Evolutionary conservation across 257 asterid genomes (phyloP).

Genomic region (Ilex aquifolium): DNA sequence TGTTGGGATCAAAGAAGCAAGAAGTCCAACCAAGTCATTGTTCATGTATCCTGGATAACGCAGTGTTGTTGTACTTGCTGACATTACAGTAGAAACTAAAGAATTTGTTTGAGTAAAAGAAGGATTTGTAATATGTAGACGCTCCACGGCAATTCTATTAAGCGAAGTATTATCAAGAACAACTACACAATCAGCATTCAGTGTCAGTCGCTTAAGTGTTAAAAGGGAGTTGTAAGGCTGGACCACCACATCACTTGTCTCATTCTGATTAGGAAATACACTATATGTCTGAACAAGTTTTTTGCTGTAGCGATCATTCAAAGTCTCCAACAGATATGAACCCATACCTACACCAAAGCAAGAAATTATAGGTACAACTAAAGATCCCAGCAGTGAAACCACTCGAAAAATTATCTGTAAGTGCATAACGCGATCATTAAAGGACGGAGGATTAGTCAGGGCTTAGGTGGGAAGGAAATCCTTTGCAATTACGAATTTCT

Average conservation of each 20-base stretch:
- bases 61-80: constrained; percentile 96
- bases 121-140: constrained; percentile 88
- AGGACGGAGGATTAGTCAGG: background rate
- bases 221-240: constrained; percentile 97
- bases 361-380: constrained; percentile 13
- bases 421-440: background rate
- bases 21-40: constrained; percentile 98
- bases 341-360: constrained; percentile 78
- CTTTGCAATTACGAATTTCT: background rate
- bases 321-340: constrained; percentile 89
- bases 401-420: background rate
- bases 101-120: constrained; percentile 95
- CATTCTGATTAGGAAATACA: constrained; percentile 97
- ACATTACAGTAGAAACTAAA: constrained; percentile 96
- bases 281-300: constrained; percentile 97
- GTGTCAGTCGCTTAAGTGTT: constrained; percentile 87
- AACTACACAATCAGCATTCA: constrained; percentile 97
- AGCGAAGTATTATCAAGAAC: constrained; percentile 99
- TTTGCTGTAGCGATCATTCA: constrained; percentile 97
- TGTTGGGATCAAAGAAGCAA: constrained; percentile 96
- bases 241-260: constrained; percentile 99
- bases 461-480: background rate
- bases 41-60: constrained; percentile 99
- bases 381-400: background rate
- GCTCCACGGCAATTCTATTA: constrained; percentile 93